Conservation (phyloP, 2,329 filamentous ascomycete genomes). For the Zasmidium citrigriseum region DNA sequence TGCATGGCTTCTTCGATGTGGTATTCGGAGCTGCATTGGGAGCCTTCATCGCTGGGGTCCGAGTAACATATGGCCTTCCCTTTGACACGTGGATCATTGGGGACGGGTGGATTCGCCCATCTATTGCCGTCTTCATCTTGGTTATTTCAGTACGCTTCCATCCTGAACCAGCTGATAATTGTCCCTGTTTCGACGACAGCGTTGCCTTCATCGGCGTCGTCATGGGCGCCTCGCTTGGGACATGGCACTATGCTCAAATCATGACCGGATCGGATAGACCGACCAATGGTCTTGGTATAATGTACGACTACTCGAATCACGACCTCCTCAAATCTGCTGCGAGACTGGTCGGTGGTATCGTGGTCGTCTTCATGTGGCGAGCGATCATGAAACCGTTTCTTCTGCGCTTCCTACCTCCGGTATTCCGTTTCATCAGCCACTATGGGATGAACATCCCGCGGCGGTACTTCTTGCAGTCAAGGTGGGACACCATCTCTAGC, state of each 20-base stretch:
- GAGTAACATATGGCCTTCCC: slow-evolving; percentile 56
- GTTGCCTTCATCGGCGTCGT: slow-evolving; percentile 90
- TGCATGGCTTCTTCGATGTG: slow-evolving; percentile 97
- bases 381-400: slow-evolving; percentile 84
- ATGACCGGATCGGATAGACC: not conserved
- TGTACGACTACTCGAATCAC: slow-evolving; percentile 51
- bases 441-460: slow-evolving; percentile 78
- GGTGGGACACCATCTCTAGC: slow-evolving; percentile 47
- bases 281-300: slow-evolving; percentile 12
- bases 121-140: slow-evolving; percentile 65
- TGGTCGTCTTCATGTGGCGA: slow-evolving; percentile 86
- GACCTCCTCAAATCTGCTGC: slow-evolving; percentile 64
- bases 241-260: slow-evolving; percentile 68
- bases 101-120: slow-evolving; percentile 64
- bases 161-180: slow-evolving; percentile 94
- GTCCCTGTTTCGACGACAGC: slow-evolving; percentile 94
- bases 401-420: slow-evolving; percentile 74
- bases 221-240: slow-evolving; percentile 78
- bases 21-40: slow-evolving; percentile 78
- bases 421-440: slow-evolving; percentile 84
- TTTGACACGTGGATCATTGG: slow-evolving; percentile 72
- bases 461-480: slow-evolving; percentile 87
- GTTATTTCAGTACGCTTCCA: slow-evolving; percentile 68
- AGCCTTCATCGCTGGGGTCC: slow-evolving; percentile 59
- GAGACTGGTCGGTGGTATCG: slow-evolving; percentile 76